Evolutionary conservation across 306 rosid species (phyloP).

Genomic region (Betula pendula): DNA sequence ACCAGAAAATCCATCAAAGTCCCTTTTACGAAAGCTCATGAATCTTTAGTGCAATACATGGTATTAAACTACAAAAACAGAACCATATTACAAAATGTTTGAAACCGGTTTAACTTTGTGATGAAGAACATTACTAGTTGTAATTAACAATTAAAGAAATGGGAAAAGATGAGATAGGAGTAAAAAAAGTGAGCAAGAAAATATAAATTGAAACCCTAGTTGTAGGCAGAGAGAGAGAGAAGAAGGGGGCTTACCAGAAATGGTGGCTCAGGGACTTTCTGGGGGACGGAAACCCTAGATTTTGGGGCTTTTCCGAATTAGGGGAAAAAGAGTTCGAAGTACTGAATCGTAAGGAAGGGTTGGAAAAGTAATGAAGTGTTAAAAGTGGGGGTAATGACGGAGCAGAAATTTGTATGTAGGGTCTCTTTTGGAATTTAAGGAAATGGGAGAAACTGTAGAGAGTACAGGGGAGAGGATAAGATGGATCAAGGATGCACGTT

Average conservation of each 20-base stretch:
- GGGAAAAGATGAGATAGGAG: background rate
- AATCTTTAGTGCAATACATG: slow-evolving; percentile 6
- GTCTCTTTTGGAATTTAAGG: background rate
- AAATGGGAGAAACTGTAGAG: background rate
- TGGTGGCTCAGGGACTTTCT: slow-evolving; percentile 20
- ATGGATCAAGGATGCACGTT: background rate
- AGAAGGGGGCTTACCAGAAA: slow-evolving; percentile 30
- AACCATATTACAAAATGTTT: background rate
- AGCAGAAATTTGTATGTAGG: background rate
- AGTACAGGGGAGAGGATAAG: background rate
- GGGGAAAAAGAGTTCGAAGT: slow-evolving; percentile 18
- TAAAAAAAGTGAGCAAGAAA: background rate
- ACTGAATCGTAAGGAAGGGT: slow-evolving; percentile 13
- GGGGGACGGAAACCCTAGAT: slow-evolving; percentile 40
- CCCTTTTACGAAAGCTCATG: background rate
- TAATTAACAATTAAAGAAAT: background rate
- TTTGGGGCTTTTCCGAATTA: slow-evolving; percentile 39
- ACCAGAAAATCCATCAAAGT: slow-evolving; percentile 1
- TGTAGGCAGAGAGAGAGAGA: background rate
- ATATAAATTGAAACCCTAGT: background rate
- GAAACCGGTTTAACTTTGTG: background rate
- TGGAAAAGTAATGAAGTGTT: slow-evolving; percentile 4
- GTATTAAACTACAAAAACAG: background rate
- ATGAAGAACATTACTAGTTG: background rate
- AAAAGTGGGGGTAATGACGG: slow-evolving; percentile 7